A percentile compares a stretch with the other conserved stretches of the same genome.
These are phyloP conservation scores for Ampelomyces quisqualis DNA, from an alignment of 2,329 filamentous ascomycete genomes.

Conservation along the genomic window DNA sequence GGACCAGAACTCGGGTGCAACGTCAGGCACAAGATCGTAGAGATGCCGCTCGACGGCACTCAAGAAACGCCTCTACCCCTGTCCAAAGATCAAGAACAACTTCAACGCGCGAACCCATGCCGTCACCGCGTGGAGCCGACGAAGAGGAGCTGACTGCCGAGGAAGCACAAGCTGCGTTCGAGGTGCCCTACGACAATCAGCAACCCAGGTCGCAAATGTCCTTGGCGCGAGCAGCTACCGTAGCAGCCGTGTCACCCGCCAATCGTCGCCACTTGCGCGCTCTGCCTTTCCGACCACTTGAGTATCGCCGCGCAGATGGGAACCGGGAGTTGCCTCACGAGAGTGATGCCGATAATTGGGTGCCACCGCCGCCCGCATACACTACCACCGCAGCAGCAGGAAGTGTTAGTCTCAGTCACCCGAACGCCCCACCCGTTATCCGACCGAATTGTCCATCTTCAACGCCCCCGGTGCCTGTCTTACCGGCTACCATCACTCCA, in stretches of 20 bases:
- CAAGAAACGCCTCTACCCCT: slow-evolving; percentile 28
- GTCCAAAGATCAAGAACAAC: slow-evolving; percentile 35
- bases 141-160: slow-evolving; percentile 39
- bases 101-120: slow-evolving; percentile 19
- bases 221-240: slow-evolving; percentile 47
- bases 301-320: slow-evolving; percentile 69
- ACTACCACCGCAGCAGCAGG: slow-evolving; percentile 56
- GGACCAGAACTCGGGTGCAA: slow-evolving; percentile 43
- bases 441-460: slow-evolving; percentile 7
- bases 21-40: slow-evolving; percentile 35
- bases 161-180: slow-evolving; percentile 42
- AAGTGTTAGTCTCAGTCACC: slow-evolving; percentile 43
- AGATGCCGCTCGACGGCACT: slow-evolving; percentile 27
- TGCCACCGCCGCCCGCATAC: slow-evolving; percentile 81
- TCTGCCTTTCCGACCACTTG: slow-evolving; percentile 56
- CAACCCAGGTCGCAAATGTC: slow-evolving; percentile 45
- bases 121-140: slow-evolving; percentile 21
- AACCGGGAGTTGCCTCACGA: slow-evolving; percentile 76
- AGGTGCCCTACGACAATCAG: slow-evolving; percentile 45
- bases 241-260: slow-evolving; percentile 66
- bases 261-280: slow-evolving; percentile 66
- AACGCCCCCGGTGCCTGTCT: slow-evolving; percentile 27
- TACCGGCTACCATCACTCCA: slow-evolving; percentile 24
- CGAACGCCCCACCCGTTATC: slow-evolving; percentile 32
- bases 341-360: slow-evolving; percentile 86